Base-by-base conservation (phyloP, 305 asterid species). In the Solanum chacoense region DNA sequence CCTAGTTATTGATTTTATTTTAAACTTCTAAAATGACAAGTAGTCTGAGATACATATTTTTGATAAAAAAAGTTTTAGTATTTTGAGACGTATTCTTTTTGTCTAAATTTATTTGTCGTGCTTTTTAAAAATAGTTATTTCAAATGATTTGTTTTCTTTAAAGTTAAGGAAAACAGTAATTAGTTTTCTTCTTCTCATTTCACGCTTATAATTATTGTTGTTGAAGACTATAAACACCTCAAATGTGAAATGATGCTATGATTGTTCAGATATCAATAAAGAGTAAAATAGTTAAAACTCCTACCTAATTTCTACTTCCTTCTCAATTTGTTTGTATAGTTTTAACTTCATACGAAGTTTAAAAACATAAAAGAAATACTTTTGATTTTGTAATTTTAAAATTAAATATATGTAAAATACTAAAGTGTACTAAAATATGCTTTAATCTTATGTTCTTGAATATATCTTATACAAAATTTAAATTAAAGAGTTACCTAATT, bases 281-380 rank as follows among this genome's bases (percentile, higher is more conserved):
- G 69, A 20, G 69, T 59, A 20, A 59, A 59, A 59, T 59, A 59
- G 69, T 59, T 59, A 20, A 59, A 59, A 59, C 9, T 3, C 24
- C 11, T 59, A 8, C 1, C 11, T 20, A 3, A 59, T 18, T 59
- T 18, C 4, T 8, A 20, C 0, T 20, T 8, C 1, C 0, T 11
- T 59, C 2, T 59, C 5, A 59, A 59, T 20, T 59, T 59, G 5
- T 59, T 59, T 59, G 11, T 20, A 20, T 59, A 59, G 69, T 20
- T 59, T 55, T 59, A 59, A 59, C 2, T 59, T 59, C 2, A 1
- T 59, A 20, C 2, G 5, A 59, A 20, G 11, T 59, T 20, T 59
- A 59, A 59, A 59, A 59, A 20, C 5, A 59, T 59, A 7, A 59
- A 59, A 59, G 11, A 0, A 59, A 20, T 20, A 20, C 5, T 59